Conservation (phyloP, 2,329 filamentous ascomycete species). For the Orbilia blumenaviensis region DNA sequence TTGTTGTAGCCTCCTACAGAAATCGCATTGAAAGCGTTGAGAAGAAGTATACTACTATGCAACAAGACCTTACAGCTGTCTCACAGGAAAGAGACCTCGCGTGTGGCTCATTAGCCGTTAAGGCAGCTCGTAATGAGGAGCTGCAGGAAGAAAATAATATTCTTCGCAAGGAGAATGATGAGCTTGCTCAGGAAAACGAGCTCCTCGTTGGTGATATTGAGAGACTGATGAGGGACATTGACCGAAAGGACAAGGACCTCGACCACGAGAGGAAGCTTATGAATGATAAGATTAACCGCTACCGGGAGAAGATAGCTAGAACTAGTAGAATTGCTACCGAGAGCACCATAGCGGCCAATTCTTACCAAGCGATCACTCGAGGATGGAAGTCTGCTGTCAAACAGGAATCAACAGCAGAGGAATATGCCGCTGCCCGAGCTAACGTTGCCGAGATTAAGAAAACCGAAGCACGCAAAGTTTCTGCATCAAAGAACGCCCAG, state of each 20-base stretch:
- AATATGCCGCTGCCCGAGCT: neutral
- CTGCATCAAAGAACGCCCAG: neutral
- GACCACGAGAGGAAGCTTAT: conserved; percentile 45
- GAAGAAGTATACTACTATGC: conserved; percentile 45
- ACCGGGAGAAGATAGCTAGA: conserved; percentile 53
- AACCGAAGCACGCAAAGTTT: conserved; percentile 14
- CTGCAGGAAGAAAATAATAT: conserved; percentile 24
- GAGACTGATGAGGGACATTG: conserved; percentile 42
- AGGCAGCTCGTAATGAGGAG: conserved; percentile 25
- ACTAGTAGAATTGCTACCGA: conserved; percentile 55
- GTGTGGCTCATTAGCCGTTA: conserved; percentile 53
- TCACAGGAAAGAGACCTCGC: conserved; percentile 56
- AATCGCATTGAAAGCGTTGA: conserved; percentile 55
- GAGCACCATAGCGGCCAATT: conserved; percentile 55
- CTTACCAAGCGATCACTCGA: conserved; percentile 37
- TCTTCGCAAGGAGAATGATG: conserved; percentile 55
- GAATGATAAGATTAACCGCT: conserved; percentile 54
- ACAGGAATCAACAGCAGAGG: conserved; percentile 8
- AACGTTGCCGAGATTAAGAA: conserved; percentile 4
- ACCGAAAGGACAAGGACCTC: conserved; percentile 38
- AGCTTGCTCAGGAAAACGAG: conserved; percentile 55
- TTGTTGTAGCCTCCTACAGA: conserved; percentile 52
- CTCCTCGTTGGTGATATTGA: conserved; percentile 54
- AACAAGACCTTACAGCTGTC: conserved; percentile 47
- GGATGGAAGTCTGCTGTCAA: conserved; percentile 13